phyloP scores from a whole-genome alignment of 2,329 filamentous ascomycete genomes.

The Tolypocladium amazonense region DNA sequence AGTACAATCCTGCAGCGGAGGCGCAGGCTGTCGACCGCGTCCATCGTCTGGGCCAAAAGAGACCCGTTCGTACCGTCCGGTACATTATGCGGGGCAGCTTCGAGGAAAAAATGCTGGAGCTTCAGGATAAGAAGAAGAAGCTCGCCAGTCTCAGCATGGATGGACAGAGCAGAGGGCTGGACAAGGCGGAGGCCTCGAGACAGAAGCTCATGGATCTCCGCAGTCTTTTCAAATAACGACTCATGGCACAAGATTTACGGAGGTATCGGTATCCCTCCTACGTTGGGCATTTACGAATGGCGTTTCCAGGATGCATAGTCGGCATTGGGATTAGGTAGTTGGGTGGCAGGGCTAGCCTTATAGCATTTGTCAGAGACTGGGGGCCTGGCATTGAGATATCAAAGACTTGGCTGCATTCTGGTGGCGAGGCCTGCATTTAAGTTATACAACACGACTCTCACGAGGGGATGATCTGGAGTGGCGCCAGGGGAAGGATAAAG shows the following conservation, averaged over 20 bases:
- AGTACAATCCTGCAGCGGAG: constrained; percentile 93
- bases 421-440: neutral
- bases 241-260: neutral
- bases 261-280: neutral
- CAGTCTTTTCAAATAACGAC: constrained; percentile 41
- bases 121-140: constrained; percentile 89
- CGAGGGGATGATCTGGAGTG: neutral
- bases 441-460: neutral
- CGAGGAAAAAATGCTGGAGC: constrained; percentile 82
- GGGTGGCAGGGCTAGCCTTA: neutral
- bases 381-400: neutral
- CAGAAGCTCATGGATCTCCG: constrained; percentile 50
- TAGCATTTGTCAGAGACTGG: neutral
- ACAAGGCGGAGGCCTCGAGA: constrained; percentile 46
- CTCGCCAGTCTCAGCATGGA: constrained; percentile 82
- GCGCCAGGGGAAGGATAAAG: neutral
- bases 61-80: constrained; percentile 76
- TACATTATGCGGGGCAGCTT: constrained; percentile 89
- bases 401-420: neutral
- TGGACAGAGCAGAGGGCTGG: constrained; percentile 39
- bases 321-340: neutral
- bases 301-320: neutral
- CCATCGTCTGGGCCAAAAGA: constrained; percentile 79
- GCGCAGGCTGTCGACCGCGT: constrained; percentile 92
- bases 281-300: neutral